phyloP scores from a whole-genome alignment of 306 rosid species.

The Trifolium repens region DNA sequence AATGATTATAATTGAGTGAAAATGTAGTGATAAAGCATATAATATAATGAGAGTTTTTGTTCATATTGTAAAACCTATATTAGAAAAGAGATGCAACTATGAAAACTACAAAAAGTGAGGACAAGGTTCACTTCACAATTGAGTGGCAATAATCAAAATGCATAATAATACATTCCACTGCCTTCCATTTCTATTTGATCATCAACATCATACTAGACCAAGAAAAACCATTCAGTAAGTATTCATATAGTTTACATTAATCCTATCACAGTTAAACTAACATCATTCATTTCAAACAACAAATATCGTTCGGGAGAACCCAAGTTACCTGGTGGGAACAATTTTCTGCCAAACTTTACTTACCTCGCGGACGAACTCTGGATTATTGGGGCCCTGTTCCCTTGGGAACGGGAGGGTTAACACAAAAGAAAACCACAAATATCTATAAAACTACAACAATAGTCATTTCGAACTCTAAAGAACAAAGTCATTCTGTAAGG shows the following conservation, averaged over 20 bases:
- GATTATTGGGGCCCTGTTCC: too few relatives aligned
- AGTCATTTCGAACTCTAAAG: too few relatives aligned
- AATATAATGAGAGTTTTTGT: too few relatives aligned
- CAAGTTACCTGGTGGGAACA: too few relatives aligned
- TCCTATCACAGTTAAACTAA: not conserved
- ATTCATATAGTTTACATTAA: not conserved
- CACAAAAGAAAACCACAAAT: not conserved
- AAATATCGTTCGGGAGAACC: not conserved
- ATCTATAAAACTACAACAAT: not conserved
- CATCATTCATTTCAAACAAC: not conserved
- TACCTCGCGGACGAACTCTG: too few relatives aligned
- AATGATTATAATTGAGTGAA: too few relatives aligned
- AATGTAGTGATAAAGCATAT: not conserved
- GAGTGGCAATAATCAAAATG: not conserved
- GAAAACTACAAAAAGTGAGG: not conserved
- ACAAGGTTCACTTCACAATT: not conserved
- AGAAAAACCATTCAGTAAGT: not conserved
- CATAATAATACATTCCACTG: not conserved
- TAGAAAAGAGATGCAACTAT: not conserved
- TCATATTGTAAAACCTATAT: too few relatives aligned
- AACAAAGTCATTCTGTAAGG: constrained; percentile 64
- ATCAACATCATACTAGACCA: not conserved
- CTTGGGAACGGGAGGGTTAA: too few relatives aligned
- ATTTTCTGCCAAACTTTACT: too few relatives aligned
- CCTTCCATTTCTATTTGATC: not conserved